A percentile compares a stretch with the other conserved stretches of the same genome.
phyloP scores from a whole-genome alignment of 2,329 filamentous ascomycete genomes.

The Colletotrichum sidae region DNA sequence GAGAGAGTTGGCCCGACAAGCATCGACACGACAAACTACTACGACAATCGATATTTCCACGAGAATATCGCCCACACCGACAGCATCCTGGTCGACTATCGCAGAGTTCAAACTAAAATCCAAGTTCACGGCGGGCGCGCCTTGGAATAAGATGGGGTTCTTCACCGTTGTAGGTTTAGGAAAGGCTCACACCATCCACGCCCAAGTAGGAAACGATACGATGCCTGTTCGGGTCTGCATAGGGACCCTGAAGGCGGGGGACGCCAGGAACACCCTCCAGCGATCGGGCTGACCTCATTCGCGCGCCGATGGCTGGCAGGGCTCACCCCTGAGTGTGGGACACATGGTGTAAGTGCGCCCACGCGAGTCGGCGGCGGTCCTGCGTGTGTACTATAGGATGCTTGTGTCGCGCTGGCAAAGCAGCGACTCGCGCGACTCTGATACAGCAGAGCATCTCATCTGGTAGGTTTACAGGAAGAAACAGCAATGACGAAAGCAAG shows the following conservation, averaged over 20 bases:
- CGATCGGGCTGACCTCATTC: conserved; percentile 17
- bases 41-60: conserved; percentile 94
- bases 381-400: conserved; percentile 11
- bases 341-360: conserved; percentile 11
- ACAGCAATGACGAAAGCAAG: conserved; percentile 31
- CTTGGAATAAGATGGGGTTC: conserved; percentile 91
- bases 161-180: conserved; percentile 80
- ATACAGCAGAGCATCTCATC: conserved; percentile 32
- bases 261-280: conserved; percentile 19
- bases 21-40: conserved; percentile 86
- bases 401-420: conserved; percentile 17
- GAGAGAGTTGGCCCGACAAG: conserved; percentile 82
- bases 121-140: conserved; percentile 89
- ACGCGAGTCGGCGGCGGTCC: conserved; percentile 13
- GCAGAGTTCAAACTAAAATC: conserved; percentile 83
- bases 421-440: neutral
- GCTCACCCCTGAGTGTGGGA: neutral
- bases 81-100: conserved; percentile 73
- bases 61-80: conserved; percentile 89
- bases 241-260: conserved; percentile 30
- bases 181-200: conserved; percentile 82
- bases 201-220: conserved; percentile 84
- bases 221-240: conserved; percentile 80
- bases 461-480: conserved; percentile 29
- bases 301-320: conserved; percentile 14